Evolutionary conservation across 805 yeast genomes (phyloP).

Genomic region (Hanseniaspora guilliermondii): DNA sequence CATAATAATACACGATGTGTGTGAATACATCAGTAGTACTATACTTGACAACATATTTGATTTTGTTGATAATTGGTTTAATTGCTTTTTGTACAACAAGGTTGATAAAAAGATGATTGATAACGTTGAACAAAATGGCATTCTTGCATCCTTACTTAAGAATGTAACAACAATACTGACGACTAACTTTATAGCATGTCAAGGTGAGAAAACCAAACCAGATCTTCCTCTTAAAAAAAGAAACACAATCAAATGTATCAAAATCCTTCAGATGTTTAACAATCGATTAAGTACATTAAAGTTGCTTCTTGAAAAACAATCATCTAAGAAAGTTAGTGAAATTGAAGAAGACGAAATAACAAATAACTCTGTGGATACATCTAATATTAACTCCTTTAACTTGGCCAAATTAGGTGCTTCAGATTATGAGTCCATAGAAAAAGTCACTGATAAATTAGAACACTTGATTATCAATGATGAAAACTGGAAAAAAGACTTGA

Average conservation of each 20-base stretch:
- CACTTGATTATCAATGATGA: constrained; percentile 9
- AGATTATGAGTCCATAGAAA: background rate
- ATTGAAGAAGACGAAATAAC: background rate
- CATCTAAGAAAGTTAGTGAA: background rate
- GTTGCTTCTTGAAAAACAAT: background rate
- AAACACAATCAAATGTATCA: constrained; percentile 4
- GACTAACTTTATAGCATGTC: constrained; percentile 5
- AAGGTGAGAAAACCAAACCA: background rate
- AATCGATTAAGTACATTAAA: background rate
- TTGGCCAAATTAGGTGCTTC: background rate
- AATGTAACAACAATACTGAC: background rate
- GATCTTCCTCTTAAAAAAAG: constrained; percentile 2
- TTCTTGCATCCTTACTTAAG: background rate
- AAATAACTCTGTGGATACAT: background rate
- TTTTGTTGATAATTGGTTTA: constrained; percentile 6
- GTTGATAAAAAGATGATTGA: background rate
- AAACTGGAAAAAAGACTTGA: constrained; percentile 11
- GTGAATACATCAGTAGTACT: background rate
- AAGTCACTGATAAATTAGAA: background rate
- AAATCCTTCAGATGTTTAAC: constrained; percentile 4
- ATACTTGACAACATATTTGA: constrained; percentile 1
- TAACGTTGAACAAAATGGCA: background rate
- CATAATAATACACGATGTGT: background rate
- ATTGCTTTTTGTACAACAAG: background rate
- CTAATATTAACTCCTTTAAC: background rate